phyloP scores from a whole-genome alignment of 2,329 filamentous ascomycete genomes.

The Nemania sp. region DNA sequence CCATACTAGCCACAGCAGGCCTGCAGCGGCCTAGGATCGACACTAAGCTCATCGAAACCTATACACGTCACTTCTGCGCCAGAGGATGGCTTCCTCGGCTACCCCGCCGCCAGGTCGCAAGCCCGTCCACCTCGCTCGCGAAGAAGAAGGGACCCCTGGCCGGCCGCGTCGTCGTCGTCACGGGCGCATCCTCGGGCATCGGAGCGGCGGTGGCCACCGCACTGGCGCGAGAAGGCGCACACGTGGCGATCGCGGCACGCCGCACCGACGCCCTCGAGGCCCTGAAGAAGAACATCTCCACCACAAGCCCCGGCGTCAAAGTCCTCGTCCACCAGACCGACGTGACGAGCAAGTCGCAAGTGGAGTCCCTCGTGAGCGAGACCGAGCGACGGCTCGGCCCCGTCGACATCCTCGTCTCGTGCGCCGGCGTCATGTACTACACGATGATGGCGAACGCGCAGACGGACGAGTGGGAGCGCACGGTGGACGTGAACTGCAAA shows the following conservation, averaged over 20 bases:
- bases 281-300: constrained; percentile 63
- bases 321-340: constrained; percentile 73
- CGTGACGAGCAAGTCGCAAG: constrained; percentile 68
- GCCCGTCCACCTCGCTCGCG: constrained; percentile 35
- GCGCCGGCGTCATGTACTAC: constrained; percentile 87
- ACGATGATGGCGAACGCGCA: constrained; percentile 82
- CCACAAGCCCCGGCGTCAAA: constrained; percentile 56
- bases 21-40: constrained; percentile 72
- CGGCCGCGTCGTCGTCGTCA: constrained; percentile 75
- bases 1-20: constrained; percentile 56
- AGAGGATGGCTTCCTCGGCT: constrained; percentile 73
- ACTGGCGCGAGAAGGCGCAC: constrained; percentile 71
- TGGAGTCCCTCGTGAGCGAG: constrained; percentile 66
- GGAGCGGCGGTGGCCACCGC: constrained; percentile 74
- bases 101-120: constrained; percentile 53
- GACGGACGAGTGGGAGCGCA: constrained; percentile 77
- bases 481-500: constrained; percentile 87
- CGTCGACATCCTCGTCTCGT: constrained; percentile 78
- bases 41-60: constrained; percentile 71
- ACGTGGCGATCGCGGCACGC: constrained; percentile 73
- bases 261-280: constrained; percentile 70
- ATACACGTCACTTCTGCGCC: constrained; percentile 79
- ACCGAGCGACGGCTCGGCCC: constrained; percentile 68
- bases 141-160: constrained; percentile 61
- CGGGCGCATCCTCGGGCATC: constrained; percentile 79